Evolutionary conservation across 1,139 yeast species (phyloP).

Genomic region (Zygosaccharomyces sapae): DNA sequence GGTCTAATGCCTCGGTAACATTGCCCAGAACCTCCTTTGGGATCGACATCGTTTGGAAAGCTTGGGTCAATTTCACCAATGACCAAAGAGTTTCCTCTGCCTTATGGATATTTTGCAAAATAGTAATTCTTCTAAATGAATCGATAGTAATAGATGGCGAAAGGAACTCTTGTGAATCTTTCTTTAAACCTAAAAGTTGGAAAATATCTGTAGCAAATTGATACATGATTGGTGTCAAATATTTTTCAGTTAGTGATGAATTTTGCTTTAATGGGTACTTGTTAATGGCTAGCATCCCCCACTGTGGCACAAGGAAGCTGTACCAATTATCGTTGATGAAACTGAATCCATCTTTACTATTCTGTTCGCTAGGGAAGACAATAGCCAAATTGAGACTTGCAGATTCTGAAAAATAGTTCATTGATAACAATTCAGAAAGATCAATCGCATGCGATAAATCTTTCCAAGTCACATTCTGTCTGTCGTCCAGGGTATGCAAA

Average conservation of each 20-base stretch:
- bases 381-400: conserved; percentile 31
- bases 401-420: conserved; percentile 29
- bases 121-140: conserved; percentile 52
- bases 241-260: conserved; percentile 40
- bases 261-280: conserved; percentile 37
- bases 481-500: conserved; percentile 40
- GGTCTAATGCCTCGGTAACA: conserved; percentile 35
- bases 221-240: conserved; percentile 58
- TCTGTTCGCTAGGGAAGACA: conserved; percentile 31
- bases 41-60: conserved; percentile 74
- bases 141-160: conserved; percentile 64
- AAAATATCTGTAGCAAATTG: conserved; percentile 72
- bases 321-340: conserved; percentile 41
- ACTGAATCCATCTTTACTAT: conserved; percentile 19
- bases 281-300: conserved; percentile 74
- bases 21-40: conserved; percentile 46
- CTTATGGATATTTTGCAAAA: conserved; percentile 49
- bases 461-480: conserved; percentile 38
- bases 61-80: conserved; percentile 59
- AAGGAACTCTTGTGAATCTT: conserved; percentile 39
- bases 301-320: conserved; percentile 80
- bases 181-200: conserved; percentile 65
- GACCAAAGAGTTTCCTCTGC: conserved; percentile 64
- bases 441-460: conserved; percentile 39
- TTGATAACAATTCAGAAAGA: conserved; percentile 38